Base-by-base conservation (phyloP, 2,329 filamentous ascomycete genomes). In the Aspergillus ruber region DNA sequence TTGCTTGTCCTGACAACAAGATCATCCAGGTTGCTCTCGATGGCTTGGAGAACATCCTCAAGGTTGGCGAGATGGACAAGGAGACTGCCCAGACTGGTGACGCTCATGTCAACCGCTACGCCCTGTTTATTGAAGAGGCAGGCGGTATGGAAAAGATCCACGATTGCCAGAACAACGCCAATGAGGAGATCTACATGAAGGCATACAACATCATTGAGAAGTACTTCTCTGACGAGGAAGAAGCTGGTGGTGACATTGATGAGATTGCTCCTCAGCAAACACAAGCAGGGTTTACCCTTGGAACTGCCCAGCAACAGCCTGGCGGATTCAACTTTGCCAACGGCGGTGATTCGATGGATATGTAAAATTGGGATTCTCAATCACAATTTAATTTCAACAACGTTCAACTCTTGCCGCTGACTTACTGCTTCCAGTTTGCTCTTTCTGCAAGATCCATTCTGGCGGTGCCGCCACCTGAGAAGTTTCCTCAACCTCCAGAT, bases 131-230 rank as follows among this genome's bases (percentile, higher is more conserved):
- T 58, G 93, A 98, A 74, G 93, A 98, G 74, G 95, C 90, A 59
- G 89, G 90, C 64, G 93, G 93, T 57, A 98, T 98, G 93, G 93
- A 97, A 78, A 97, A 97, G 85, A 97, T 98, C 60, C 93, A 98
- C 75, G 91, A 97, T 62, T 97, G 93, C 82, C 93, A 98, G 79
- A 96, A 94, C 78, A 98, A 98, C 64, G 91, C 91, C 77, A 98
- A 98, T 74, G 93, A 98, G 75, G 93, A 98, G 75, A 98, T 98
- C 61, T 98, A 98, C 80, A 97, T 98, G 91, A 98, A 98, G 83
- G 93, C 93, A 0, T 98, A 97, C 81, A 97, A 95, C 81, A 98
- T 98, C 73, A 98, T 98, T 59, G 93, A 98, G 80, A 96, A 96
- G 78, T 98, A 98, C 81, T 98, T 98, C 77, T 96, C 90, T 0